Percentiles rank a stretch among this genome's conserved stretches.
These are phyloP conservation scores for Elsinoe australis DNA, from an alignment of 2,329 filamentous ascomycete genomes.

Conservation along the genomic window DNA sequence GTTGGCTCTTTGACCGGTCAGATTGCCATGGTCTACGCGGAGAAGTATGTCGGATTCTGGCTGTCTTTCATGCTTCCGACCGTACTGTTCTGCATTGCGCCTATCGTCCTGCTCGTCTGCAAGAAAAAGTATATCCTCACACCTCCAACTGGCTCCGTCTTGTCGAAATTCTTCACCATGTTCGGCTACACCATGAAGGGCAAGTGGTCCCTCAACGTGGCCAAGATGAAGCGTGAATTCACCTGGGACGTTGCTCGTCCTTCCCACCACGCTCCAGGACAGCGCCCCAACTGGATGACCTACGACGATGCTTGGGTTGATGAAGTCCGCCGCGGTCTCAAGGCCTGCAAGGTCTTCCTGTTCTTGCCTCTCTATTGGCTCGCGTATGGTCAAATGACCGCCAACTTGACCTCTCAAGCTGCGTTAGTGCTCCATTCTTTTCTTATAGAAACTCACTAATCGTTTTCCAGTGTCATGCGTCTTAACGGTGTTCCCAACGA, in stretches of 20 bases:
- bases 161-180: slow-evolving; percentile 58
- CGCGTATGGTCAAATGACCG: slow-evolving; percentile 50
- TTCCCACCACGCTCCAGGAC: slow-evolving; percentile 46
- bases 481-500: slow-evolving; percentile 43
- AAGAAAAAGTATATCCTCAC: slow-evolving; percentile 47
- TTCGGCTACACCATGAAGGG: slow-evolving; percentile 56
- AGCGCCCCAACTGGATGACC: slow-evolving; percentile 63
- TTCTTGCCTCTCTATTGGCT: slow-evolving; percentile 50
- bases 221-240: slow-evolving; percentile 20
- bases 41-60: slow-evolving; percentile 60
- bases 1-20: slow-evolving; percentile 57
- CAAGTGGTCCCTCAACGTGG: slow-evolving; percentile 48
- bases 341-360: slow-evolving; percentile 62
- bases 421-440: slow-evolving; percentile 19
- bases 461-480: slow-evolving; percentile 29
- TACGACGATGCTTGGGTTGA: slow-evolving; percentile 78
- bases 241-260: slow-evolving; percentile 62
- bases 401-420: slow-evolving; percentile 42
- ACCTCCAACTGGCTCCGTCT: slow-evolving; percentile 64
- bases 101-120: slow-evolving; percentile 44
- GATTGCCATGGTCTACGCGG: slow-evolving; percentile 61
- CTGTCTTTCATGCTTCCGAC: slow-evolving; percentile 56
- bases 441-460: background rate
- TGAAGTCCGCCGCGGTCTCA: slow-evolving; percentile 58
- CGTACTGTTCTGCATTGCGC: slow-evolving; percentile 55